phyloP scores from a whole-genome alignment of 1,284 basidiomycete genomes.

The Gymnopus androsaceus region DNA sequence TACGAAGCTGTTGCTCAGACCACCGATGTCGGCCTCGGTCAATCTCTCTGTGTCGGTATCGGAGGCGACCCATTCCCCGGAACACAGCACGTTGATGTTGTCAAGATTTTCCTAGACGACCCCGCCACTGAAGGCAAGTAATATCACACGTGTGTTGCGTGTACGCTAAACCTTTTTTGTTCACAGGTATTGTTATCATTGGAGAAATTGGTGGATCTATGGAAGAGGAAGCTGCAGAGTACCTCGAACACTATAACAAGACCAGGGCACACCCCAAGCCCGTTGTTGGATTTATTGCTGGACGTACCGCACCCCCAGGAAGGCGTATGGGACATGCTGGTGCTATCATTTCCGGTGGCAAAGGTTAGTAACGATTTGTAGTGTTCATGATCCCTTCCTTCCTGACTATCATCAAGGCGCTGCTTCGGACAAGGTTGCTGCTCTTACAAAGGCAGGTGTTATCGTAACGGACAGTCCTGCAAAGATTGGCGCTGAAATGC shows the following conservation, averaged over 20 bases:
- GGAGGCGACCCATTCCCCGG: constrained; percentile 99
- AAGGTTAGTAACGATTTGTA: constrained; percentile 90
- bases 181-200: constrained; percentile 90
- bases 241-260: constrained; percentile 92
- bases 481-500: constrained; percentile 86
- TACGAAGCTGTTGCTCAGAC: constrained; percentile 95
- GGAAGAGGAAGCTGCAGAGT: constrained; percentile 99
- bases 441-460: constrained; percentile 91
- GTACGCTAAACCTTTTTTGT: not conserved
- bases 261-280: constrained; percentile 88
- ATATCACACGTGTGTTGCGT: not conserved
- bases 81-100: constrained; percentile 92
- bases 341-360: constrained; percentile 97
- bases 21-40: constrained; percentile 93
- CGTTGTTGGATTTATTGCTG: constrained; percentile 97
- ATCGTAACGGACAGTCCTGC: constrained; percentile 97
- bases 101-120: constrained; percentile 96
- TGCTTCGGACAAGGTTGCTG: constrained; percentile 93
- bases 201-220: constrained; percentile 99
- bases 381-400: not conserved
- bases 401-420: constrained; percentile 54
- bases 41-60: constrained; percentile 96
- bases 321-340: constrained; percentile 99
- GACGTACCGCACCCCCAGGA: constrained; percentile 95
- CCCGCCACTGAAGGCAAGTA: constrained; percentile 81